phyloP scores from a whole-genome alignment of 306 rosid species.

The Prunus salicina region DNA sequence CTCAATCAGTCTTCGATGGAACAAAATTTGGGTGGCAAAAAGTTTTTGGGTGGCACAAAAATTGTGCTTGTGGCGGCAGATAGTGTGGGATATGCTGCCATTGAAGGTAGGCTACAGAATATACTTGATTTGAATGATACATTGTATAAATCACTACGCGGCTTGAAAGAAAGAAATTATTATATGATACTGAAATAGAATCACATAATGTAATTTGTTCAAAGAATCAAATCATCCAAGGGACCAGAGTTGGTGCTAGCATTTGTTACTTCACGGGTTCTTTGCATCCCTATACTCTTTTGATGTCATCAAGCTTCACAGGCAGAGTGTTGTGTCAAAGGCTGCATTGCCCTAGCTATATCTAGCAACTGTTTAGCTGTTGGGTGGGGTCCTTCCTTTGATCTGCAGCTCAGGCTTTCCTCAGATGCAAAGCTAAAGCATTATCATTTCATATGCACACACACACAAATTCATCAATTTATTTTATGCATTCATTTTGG shows the following conservation, averaged over 20 bases:
- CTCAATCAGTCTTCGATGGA: neutral
- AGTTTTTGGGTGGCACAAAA: neutral
- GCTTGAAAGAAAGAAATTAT: too few relatives aligned
- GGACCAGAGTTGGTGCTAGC: neutral
- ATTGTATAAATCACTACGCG: too few relatives aligned
- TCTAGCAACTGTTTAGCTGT: neutral
- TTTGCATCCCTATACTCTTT: too few relatives aligned
- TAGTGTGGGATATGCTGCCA: neutral
- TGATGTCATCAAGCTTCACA: neutral
- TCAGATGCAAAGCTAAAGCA: too few relatives aligned
- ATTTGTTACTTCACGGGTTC: neutral
- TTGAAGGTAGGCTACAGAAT: neutral
- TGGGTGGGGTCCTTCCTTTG: neutral
- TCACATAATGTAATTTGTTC: too few relatives aligned
- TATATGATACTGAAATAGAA: too few relatives aligned
- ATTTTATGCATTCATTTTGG: too few relatives aligned
- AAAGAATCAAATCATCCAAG: too few relatives aligned
- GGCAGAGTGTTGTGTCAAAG: neutral
- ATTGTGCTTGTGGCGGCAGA: neutral
- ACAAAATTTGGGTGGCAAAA: neutral
- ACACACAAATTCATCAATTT: too few relatives aligned
- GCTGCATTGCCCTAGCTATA: neutral
- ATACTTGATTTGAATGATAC: too few relatives aligned
- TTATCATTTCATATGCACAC: too few relatives aligned
- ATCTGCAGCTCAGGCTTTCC: too few relatives aligned